phyloP scores from a whole-genome alignment of 768 basidiomycete genomes.

The Phlebiopsis flavidoalba region DNA sequence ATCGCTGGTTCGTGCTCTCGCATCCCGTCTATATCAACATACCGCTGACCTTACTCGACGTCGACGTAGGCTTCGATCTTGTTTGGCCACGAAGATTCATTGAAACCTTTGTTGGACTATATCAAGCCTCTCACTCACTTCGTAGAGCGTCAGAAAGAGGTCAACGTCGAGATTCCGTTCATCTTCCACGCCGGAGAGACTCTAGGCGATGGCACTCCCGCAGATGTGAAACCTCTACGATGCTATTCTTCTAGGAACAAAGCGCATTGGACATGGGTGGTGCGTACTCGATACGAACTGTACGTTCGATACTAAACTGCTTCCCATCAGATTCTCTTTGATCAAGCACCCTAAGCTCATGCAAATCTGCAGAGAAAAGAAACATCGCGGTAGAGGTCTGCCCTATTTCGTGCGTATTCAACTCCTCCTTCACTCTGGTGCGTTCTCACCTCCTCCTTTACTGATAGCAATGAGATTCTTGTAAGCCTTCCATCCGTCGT shows the following conservation, averaged over 20 bases:
- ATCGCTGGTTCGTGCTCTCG: constrained; percentile 46
- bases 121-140: constrained; percentile 56
- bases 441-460: background rate
- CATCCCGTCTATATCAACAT: background rate
- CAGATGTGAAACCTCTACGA: constrained; percentile 75
- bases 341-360: constrained; percentile 72
- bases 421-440: background rate
- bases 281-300: constrained; percentile 20
- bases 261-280: constrained; percentile 83
- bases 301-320: background rate
- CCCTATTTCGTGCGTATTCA: constrained; percentile 65
- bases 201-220: constrained; percentile 64
- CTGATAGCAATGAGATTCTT: constrained; percentile 63
- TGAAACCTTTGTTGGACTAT: constrained; percentile 59
- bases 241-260: constrained; percentile 72
- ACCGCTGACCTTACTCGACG: background rate
- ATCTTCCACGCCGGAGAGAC: constrained; percentile 82
- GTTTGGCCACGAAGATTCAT: constrained; percentile 69
- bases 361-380: constrained; percentile 55
- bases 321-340: constrained; percentile 48
- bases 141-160: constrained; percentile 47
- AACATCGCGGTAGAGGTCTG: constrained; percentile 71
- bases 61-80: constrained; percentile 61
- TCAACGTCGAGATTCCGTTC: constrained; percentile 64
- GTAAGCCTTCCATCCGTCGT: constrained; percentile 27